A percentile compares a stretch with the other conserved stretches of the same genome.
Evolutionary conservation across 345 rosid genomes (phyloP).

Genomic region (Reutealis trisperma): DNA sequence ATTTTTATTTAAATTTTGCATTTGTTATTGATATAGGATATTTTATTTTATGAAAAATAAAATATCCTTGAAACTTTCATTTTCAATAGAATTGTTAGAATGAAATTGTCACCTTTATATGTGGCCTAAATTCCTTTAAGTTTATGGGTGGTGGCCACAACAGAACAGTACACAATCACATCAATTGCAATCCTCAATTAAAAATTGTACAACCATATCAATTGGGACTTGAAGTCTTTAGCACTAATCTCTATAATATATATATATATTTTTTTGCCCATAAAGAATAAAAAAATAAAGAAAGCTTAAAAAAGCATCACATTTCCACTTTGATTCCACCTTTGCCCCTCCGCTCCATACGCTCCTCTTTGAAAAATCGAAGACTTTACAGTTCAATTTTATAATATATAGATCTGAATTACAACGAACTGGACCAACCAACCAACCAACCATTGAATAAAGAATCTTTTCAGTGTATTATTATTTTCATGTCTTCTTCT

Average conservation of each 20-base stretch:
- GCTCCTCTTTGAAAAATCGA: conserved; percentile 28
- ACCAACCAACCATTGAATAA: conserved; percentile 31
- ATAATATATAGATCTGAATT: conserved; percentile 14
- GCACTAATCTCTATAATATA: neutral
- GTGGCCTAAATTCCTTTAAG: too few relatives aligned
- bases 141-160: neutral
- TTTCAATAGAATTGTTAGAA: too few relatives aligned
- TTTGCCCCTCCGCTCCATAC: conserved; percentile 37
- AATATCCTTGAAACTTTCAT: too few relatives aligned
- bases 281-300: too few relatives aligned
- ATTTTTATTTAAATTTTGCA: too few relatives aligned
- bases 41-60: too few relatives aligned
- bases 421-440: conserved; percentile 28
- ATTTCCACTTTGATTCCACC: conserved; percentile 7
- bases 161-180: neutral
- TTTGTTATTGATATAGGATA: too few relatives aligned
- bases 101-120: too few relatives aligned
- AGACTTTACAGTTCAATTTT: conserved; percentile 22
- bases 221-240: neutral
- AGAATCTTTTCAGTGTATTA: neutral
- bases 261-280: too few relatives aligned
- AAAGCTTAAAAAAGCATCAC: neutral
- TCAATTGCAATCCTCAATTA: neutral
- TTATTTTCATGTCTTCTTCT: neutral
- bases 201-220: neutral